phyloP scores from a whole-genome alignment of 2,329 filamentous ascomycete species.

The Neurospora crassa region DNA sequence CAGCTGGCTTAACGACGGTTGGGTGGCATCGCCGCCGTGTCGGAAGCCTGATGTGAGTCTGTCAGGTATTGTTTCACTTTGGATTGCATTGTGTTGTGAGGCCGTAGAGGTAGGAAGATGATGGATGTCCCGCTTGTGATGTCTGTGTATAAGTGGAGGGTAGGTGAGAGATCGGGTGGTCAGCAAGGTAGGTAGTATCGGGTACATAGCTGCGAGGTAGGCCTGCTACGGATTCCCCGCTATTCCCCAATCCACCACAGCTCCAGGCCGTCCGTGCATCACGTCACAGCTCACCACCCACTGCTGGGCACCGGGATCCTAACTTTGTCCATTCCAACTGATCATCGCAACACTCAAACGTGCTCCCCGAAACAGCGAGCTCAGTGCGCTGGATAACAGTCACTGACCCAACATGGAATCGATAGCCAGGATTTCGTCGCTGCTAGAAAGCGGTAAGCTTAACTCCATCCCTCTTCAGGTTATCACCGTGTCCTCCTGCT shows the following conservation, averaged over 20 bases:
- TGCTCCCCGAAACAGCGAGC: not conserved
- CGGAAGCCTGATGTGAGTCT: not conserved
- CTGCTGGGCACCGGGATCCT: not conserved
- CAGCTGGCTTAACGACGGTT: not conserved
- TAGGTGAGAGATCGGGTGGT: not conserved
- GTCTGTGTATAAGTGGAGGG: not conserved
- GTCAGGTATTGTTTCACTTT: not conserved
- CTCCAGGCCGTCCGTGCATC: not conserved
- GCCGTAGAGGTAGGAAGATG: no score
- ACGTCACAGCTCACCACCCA: not conserved
- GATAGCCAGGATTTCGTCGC: constrained; percentile 82
- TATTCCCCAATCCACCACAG: not conserved
- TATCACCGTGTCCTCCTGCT: not conserved
- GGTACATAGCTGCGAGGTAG: no score
- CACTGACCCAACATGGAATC: constrained; percentile 64
- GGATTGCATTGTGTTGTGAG: not conserved
- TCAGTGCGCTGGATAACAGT: constrained; percentile 1
- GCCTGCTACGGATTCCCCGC: not conserved
- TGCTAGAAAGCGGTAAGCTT: constrained; percentile 81
- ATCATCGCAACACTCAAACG: not conserved
- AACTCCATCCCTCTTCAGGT: not conserved
- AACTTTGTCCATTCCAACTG: not conserved
- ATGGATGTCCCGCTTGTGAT: no score
- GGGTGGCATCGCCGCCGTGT: not conserved
- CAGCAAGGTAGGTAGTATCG: not conserved